Evolutionary conservation across 495 filamentous ascomycete genomes (phyloP).

Genomic region (Penicillium malachiteum): DNA sequence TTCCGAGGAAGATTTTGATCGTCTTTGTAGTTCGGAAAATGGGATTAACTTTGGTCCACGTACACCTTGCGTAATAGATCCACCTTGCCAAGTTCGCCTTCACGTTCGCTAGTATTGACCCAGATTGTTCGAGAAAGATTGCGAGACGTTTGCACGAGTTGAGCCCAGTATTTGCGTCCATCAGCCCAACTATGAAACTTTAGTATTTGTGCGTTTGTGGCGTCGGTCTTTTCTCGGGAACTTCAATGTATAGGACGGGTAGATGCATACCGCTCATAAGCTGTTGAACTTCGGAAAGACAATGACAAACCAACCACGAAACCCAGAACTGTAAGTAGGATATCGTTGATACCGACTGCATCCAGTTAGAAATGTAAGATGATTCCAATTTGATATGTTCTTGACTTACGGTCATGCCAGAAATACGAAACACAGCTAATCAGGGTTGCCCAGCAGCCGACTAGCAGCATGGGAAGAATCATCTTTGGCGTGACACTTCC

Average conservation of each 20-base stretch:
- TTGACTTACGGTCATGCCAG: slow-evolving; percentile 47
- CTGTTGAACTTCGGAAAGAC: slow-evolving; percentile 80
- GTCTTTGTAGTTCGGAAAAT: no score
- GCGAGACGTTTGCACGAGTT: slow-evolving; percentile 68
- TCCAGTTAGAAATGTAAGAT: no score
- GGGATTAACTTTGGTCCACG: no score
- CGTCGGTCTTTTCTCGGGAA: no score
- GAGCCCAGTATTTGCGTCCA: slow-evolving; percentile 74
- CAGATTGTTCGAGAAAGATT: slow-evolving; percentile 77
- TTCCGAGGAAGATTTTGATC: no score
- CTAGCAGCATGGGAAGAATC: slow-evolving; percentile 68
- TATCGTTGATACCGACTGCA: slow-evolving; percentile 56
- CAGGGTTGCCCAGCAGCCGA: slow-evolving; percentile 66
- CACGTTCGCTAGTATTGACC: slow-evolving; percentile 68
- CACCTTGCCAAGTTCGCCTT: slow-evolving; percentile 58
- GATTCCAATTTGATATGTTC: no score
- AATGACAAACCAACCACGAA: slow-evolving; percentile 85
- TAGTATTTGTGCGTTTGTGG: not conserved
- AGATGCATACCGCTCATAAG: slow-evolving; percentile 68
- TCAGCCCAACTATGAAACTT: slow-evolving; percentile 55
- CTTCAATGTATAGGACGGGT: no score
- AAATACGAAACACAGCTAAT: slow-evolving; percentile 63
- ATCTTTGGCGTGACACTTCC: slow-evolving; percentile 79
- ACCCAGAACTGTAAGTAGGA: slow-evolving; percentile 82
- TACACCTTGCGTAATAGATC: slow-evolving; percentile 72